phyloP scores from a whole-genome alignment of 78 protist species.

The Fonticula alba region DNA sequence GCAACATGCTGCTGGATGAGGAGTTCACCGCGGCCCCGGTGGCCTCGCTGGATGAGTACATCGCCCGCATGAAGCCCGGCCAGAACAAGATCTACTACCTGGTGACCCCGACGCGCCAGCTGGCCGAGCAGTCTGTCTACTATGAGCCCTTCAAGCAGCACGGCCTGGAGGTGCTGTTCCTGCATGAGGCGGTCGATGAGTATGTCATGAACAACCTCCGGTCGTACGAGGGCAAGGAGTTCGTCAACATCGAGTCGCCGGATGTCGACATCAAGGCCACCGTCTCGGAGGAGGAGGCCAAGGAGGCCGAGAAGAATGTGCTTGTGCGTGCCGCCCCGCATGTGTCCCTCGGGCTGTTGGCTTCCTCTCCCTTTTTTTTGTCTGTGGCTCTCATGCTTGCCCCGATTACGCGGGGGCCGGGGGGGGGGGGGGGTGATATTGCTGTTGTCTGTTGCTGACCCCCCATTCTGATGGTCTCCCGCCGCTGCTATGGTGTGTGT shows the following conservation, averaged over 20 bases:
- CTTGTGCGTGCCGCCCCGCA: too few species aligned
- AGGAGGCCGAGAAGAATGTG: too few species aligned
- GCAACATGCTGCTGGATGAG: background rate
- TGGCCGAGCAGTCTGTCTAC: constrained; percentile 58
- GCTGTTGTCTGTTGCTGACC: too few species aligned
- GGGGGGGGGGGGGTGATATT: too few species aligned
- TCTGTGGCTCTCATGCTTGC: too few species aligned
- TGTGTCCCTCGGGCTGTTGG: too few species aligned
- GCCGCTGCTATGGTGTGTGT: too few species aligned
- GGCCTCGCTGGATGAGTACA: background rate
- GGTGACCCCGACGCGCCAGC: constrained; percentile 16
- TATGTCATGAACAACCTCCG: constrained; percentile 42
- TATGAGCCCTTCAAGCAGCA: constrained; percentile 52
- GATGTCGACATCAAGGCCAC: background rate
- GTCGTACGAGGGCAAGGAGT: constrained; percentile 28
- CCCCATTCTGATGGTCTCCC: too few species aligned
- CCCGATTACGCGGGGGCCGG: too few species aligned
- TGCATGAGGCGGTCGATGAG: constrained; percentile 48
- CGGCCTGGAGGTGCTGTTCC: constrained; percentile 45
- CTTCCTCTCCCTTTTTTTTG: too few species aligned
- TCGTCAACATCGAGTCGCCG: constrained; percentile 17
- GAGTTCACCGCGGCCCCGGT: too few species aligned
- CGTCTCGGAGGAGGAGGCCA: background rate
- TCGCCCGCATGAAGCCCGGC: background rate
- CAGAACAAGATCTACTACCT: constrained; percentile 44